phyloP scores from a whole-genome alignment of 2,329 filamentous ascomycete species.

The Calonectria fujianensis region DNA sequence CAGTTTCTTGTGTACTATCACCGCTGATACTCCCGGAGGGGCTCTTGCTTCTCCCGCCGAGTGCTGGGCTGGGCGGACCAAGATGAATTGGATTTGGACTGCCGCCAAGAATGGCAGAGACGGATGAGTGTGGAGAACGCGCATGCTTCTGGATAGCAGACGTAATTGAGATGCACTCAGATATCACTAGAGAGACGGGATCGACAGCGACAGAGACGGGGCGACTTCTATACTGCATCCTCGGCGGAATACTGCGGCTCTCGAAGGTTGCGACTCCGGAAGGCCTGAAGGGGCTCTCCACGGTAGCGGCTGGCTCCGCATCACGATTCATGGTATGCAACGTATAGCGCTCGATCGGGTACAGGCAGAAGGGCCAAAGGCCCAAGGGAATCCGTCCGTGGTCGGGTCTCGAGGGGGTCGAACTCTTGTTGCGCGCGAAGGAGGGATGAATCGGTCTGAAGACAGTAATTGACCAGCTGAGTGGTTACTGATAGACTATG shows the following conservation, averaged over 20 bases:
- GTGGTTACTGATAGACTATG: conserved; percentile 29
- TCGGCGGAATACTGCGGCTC: conserved; percentile 59
- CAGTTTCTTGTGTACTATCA: conserved; percentile 71
- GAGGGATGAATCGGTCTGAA: conserved; percentile 17
- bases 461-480: conserved; percentile 36
- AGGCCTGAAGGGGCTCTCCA: conserved; percentile 51
- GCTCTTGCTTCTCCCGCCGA: conserved; percentile 65
- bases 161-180: conserved; percentile 98
- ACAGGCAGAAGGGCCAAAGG: conserved; percentile 43
- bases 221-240: conserved; percentile 76
- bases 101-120: conserved; percentile 94
- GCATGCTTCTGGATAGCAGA: conserved; percentile 99
- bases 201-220: conserved; percentile 89
- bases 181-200: conserved; percentile 93
- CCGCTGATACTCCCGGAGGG: conserved; percentile 58
- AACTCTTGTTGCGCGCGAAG: conserved; percentile 10
- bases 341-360: conserved; percentile 41
- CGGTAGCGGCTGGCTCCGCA: conserved; percentile 53
- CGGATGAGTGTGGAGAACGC: conserved; percentile 95
- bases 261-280: conserved; percentile 48
- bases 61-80: conserved; percentile 66
- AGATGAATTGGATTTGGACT: conserved; percentile 76
- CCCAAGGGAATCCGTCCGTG: conserved; percentile 37
- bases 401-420: conserved; percentile 23
- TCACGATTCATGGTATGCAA: conserved; percentile 59